Conservation (phyloP, 768 basidiomycete genomes). For the Termitomyces sp. region DNA sequence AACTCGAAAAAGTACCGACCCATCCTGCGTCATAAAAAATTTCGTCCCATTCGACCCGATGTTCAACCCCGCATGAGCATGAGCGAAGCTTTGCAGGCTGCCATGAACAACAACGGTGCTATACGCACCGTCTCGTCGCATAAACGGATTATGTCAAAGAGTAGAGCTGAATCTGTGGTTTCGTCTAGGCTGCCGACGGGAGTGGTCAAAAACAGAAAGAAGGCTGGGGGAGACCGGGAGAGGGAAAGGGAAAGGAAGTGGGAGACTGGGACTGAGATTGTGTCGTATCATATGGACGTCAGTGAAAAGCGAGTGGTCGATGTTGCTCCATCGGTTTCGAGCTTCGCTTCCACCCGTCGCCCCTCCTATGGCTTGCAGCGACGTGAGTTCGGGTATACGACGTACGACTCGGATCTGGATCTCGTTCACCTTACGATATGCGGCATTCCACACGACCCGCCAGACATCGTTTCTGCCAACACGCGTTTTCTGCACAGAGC, state of each 20-base stretch:
- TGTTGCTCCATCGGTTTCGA: not conserved
- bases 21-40: not conserved
- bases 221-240: not conserved
- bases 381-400: not conserved
- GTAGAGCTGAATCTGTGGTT: not conserved
- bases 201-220: not conserved
- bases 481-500: not conserved
- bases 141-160: not conserved
- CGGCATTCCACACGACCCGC: not conserved
- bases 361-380: not conserved
- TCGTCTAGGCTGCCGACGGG: not conserved
- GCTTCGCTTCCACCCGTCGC: not conserved
- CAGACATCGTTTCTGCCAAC: not conserved
- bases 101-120: constrained; percentile 12
- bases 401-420: not conserved
- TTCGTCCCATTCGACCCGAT: not conserved
- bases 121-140: not conserved
- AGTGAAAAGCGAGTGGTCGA: not conserved
- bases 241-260: not conserved
- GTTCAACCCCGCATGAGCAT: constrained; percentile 5
- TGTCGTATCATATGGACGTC: not conserved
- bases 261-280: not conserved
- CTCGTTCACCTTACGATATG: not conserved
- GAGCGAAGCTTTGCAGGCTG: constrained; percentile 12
- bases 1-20: constrained; percentile 13